phyloP scores from a whole-genome alignment of 2,329 filamentous ascomycete genomes.

The Chaetomium strumarium region DNA sequence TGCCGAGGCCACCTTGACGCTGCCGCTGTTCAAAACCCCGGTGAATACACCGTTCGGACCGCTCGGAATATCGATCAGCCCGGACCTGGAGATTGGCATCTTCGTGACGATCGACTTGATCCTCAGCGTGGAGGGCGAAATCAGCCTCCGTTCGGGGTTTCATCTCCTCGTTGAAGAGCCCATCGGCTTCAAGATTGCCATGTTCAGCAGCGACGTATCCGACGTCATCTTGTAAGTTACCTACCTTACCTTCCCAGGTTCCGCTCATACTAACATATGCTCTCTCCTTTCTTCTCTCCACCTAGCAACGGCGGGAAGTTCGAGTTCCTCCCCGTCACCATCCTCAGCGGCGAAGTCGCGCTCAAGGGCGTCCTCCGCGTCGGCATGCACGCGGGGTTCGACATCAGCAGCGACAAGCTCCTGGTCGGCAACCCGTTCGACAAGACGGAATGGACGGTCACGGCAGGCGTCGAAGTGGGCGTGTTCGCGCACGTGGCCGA shows the following conservation, averaged over 20 bases:
- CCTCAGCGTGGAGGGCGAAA: constrained; percentile 38
- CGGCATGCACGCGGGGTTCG: constrained; percentile 40
- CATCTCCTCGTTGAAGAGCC: constrained; percentile 50
- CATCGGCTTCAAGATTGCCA: constrained; percentile 40
- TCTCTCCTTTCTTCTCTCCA: neutral
- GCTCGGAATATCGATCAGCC: constrained; percentile 36
- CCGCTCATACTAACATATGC: neutral
- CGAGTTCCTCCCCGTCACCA: constrained; percentile 50
- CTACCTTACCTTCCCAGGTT: neutral
- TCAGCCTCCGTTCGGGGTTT: constrained; percentile 49
- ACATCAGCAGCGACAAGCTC: constrained; percentile 22
- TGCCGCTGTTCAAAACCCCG: constrained; percentile 42
- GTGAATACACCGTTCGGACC: constrained; percentile 28
- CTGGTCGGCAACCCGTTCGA: neutral
- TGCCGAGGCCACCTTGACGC: constrained; percentile 38
- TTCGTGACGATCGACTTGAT: constrained; percentile 48
- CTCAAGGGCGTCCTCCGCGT: constrained; percentile 44
- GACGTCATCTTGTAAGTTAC: constrained; percentile 45
- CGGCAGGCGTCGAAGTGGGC: constrained; percentile 42
- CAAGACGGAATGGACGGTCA: constrained; percentile 21
- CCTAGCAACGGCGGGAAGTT: constrained; percentile 41
- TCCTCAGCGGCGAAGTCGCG: constrained; percentile 37
- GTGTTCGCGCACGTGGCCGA: constrained; percentile 49
- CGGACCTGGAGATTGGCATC: constrained; percentile 40
- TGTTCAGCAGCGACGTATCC: constrained; percentile 46